phyloP scores from a whole-genome alignment of 2,329 filamentous ascomycete genomes.

The Lomentospora prolificans region DNA sequence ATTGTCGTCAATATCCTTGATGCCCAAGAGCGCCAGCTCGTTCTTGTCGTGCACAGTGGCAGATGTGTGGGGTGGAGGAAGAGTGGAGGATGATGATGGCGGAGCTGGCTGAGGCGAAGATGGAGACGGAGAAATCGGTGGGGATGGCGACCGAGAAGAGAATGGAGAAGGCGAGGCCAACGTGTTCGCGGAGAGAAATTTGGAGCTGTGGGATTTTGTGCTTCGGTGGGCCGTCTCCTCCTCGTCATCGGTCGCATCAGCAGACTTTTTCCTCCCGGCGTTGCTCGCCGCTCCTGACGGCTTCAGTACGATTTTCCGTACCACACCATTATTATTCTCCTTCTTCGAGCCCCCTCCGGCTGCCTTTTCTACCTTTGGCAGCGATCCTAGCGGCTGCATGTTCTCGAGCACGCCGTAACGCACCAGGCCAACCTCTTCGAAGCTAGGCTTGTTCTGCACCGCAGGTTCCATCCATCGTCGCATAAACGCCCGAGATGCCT shows the following conservation, averaged over 20 bases:
- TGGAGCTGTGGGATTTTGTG: constrained; percentile 13
- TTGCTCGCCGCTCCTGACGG: constrained; percentile 22
- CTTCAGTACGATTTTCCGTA: constrained; percentile 37
- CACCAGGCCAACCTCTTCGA: constrained; percentile 65
- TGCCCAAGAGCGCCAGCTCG: neutral
- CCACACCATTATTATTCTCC: constrained; percentile 8
- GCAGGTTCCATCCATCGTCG: constrained; percentile 49
- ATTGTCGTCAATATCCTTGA: neutral
- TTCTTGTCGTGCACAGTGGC: neutral
- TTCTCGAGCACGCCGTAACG: constrained; percentile 68
- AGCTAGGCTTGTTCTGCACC: constrained; percentile 57
- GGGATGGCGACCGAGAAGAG: constrained; percentile 10
- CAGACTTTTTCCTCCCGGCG: constrained; percentile 15
- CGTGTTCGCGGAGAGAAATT: constrained; percentile 4
- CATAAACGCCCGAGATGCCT: constrained; percentile 39
- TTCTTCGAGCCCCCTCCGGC: neutral
- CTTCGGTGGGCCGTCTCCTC: constrained; percentile 6
- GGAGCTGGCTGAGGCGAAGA: constrained; percentile 11
- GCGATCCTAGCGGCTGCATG: constrained; percentile 72
- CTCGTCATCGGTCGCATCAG: constrained; percentile 11
- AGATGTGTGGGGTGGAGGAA: neutral
- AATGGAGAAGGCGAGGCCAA: constrained; percentile 8
- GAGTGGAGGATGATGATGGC: constrained; percentile 8
- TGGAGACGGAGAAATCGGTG: constrained; percentile 9
- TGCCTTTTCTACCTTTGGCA: constrained; percentile 47